Conservation (phyloP, 2,329 filamentous ascomycete genomes). For the Penicillium hordei region DNA sequence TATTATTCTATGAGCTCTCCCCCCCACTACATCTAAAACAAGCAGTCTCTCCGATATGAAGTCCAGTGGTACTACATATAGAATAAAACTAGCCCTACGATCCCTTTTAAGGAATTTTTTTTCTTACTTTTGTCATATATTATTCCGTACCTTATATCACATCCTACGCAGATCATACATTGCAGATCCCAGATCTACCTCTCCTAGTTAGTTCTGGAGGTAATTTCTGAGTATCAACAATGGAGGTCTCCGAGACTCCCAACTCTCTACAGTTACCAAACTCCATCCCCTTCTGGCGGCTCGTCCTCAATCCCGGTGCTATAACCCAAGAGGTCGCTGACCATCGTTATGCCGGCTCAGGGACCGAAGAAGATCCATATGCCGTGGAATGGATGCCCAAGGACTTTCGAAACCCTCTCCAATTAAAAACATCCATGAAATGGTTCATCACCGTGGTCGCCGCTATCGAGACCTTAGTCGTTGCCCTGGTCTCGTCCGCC, state of each 20-base stretch:
- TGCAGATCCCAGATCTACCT: not conserved
- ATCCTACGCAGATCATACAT: not conserved
- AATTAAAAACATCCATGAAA: conserved; percentile 37
- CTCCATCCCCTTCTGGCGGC: conserved; percentile 38
- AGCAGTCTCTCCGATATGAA: conserved; percentile 2
- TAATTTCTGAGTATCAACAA: not conserved
- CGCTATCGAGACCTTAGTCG: conserved; percentile 43
- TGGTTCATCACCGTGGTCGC: conserved; percentile 43
- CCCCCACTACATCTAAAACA: not conserved
- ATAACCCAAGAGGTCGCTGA: conserved; percentile 39
- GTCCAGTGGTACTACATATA: not conserved
- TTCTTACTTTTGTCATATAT: not conserved
- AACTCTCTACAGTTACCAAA: conserved; percentile 13
- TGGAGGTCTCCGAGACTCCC: conserved; percentile 12
- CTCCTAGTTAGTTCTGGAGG: not conserved
- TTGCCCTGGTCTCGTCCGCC: conserved; percentile 45
- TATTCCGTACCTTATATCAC: not conserved
- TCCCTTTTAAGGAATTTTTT: not conserved
- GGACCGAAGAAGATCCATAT: conserved; percentile 45
- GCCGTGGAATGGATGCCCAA: conserved; percentile 45
- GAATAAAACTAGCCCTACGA: not conserved
- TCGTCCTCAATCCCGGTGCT: conserved; percentile 34
- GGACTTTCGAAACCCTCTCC: conserved; percentile 46
- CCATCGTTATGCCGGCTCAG: conserved; percentile 37
- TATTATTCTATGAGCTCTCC: not conserved